Base-by-base conservation (phyloP, 1,139 yeast species). In the Torulaspora globosa region DNA sequence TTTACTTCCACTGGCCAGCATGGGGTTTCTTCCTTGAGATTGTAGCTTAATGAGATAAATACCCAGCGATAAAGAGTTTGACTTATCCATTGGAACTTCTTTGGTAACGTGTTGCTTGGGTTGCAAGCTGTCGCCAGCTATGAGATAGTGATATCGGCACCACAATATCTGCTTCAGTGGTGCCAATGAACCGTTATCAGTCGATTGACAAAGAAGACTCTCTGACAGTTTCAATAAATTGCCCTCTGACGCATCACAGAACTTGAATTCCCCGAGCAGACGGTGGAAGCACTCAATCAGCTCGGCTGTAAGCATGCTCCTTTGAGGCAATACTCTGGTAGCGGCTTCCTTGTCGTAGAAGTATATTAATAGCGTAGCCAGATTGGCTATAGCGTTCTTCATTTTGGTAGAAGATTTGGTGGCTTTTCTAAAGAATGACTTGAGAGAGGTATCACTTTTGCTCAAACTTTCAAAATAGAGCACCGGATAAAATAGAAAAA, bases 81-180 rank as follows among this genome's bases (percentile, higher is more conserved):
- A 68, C 32, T 70, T 68, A 11, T 68, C 69, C 58, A 82, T 67
- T 5, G 63, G 62, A 1, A 56, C 59, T 1, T 77, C 69, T 2
- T 67, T 66, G 0, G 95, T 79, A 14, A 71, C 73, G 59, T 90
- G 97, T 51, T 85, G 83, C 33, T 70, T 74, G 0, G 95, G 89
- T 4, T 71, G 70, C 53, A 78, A 79, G 5, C 72, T 72, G 16
- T 81, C 88, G 18, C 79, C 72, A 1, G 81, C 70, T 2, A 88
- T 69, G 1, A 73, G 70, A 47, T 86, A 74, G 36, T 87, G 95
- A 58, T 83, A 88, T 10, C 87, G 74, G 62, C 98, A 92, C 51
- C 80, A 75, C 18, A 92, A 69, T 28, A 88, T 73, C 58, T 92
- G 97, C 8, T 86, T 89, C 88, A 36, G 73, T 69, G 49, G 83